These are phyloP conservation scores for Euphorbia lathyris DNA, from an alignment of 345 rosid species.

Conservation along the genomic window DNA sequence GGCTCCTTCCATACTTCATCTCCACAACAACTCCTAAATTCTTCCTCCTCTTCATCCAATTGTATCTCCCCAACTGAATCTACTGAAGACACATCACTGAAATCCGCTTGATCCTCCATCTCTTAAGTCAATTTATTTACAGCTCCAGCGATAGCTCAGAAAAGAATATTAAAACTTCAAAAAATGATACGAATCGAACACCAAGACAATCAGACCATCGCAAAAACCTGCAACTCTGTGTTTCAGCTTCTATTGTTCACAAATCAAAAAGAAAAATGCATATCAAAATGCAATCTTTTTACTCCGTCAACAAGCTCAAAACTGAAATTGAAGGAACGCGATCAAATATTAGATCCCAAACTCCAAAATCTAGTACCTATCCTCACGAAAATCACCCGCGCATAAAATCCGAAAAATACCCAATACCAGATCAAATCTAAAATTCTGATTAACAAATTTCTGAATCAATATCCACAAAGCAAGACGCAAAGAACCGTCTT, in stretches of 20 bases:
- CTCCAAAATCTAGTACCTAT: constrained; percentile 15
- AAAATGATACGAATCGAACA: constrained; percentile 23
- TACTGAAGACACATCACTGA: constrained; percentile 33
- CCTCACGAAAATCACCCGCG: constrained; percentile 12
- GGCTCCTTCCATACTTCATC: constrained; percentile 83
- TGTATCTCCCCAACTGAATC: constrained; percentile 40
- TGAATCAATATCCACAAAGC: constrained; percentile 5
- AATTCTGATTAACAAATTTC: constrained; percentile 21
- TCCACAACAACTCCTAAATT: constrained; percentile 87
- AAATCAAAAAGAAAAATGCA: constrained; percentile 2
- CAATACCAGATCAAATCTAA: constrained; percentile 36
- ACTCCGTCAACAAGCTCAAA: not conserved
- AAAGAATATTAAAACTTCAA: constrained; percentile 13
- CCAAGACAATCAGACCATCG: constrained; percentile 17
- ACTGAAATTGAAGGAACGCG: constrained; percentile 16
- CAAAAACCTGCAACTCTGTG: constrained; percentile 26
- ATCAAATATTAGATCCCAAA: constrained; percentile 14
- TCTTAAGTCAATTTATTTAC: constrained; percentile 12
- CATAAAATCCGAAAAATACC: constrained; percentile 22
- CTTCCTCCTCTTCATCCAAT: constrained; percentile 78
- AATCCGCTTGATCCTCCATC: constrained; percentile 50
- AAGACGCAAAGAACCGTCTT: constrained; percentile 21
- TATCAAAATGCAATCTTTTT: not conserved
- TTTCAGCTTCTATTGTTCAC: constrained; percentile 13
- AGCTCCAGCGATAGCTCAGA: not conserved